Conservation (phyloP, 75 land plant genomes). For the Isoetes taiwanensis region DNA sequence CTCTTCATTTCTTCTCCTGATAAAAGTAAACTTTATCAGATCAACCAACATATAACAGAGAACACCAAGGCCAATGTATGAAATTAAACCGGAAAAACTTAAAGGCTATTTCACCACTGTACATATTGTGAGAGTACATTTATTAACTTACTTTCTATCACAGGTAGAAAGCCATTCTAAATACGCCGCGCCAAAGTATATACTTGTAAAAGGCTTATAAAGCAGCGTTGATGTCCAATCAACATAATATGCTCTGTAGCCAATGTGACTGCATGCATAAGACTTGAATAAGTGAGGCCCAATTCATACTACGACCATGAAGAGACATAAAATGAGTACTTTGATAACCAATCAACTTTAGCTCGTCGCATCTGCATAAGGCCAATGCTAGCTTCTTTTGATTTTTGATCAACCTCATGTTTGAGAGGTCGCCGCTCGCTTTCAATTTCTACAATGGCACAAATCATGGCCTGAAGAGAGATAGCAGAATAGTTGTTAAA, state of each 20-base stretch:
- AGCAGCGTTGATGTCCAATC: conserved; percentile 38
- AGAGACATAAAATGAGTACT: conserved; percentile 21
- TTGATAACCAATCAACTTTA: conserved; percentile 66
- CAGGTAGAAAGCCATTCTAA: conserved; percentile 66
- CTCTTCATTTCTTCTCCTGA: conserved; percentile 77
- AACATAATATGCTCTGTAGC: conserved; percentile 46
- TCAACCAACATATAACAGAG: too few species aligned
- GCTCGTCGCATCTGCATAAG: conserved; percentile 64
- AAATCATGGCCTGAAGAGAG: conserved; percentile 59
- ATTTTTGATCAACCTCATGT: conserved; percentile 34
- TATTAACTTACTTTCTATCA: conserved; percentile 68
- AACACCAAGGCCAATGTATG: too few species aligned
- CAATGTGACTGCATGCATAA: conserved; percentile 46
- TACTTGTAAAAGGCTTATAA: conserved; percentile 64
- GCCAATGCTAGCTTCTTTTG: conserved; percentile 50
- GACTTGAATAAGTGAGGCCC: not conserved
- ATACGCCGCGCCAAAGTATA: conserved; percentile 82
- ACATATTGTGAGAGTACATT: too few species aligned
- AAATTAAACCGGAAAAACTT: too few species aligned
- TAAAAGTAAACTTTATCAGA: too few species aligned
- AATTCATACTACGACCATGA: not conserved
- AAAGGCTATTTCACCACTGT: too few species aligned
- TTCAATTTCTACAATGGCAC: conserved; percentile 88
- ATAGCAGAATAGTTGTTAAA: not conserved
- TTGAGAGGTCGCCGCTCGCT: conserved; percentile 71